Conservation (phyloP, 805 yeast genomes). For the Starmerella ratchasimensis region DNA sequence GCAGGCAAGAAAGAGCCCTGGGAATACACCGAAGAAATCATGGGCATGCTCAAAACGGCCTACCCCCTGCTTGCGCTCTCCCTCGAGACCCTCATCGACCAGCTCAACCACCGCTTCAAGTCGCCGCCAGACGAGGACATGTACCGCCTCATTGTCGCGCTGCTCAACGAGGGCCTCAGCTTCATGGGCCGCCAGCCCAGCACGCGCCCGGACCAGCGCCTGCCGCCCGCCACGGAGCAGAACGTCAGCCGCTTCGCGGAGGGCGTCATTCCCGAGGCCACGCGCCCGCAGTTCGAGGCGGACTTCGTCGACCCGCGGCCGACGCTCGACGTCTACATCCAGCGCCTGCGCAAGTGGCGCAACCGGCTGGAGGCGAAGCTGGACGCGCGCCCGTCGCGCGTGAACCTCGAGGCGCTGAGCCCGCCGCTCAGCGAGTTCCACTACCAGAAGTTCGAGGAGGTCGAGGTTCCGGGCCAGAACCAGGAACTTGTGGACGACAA, state of each 20-base stretch:
- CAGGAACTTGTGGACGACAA: constrained; percentile 76
- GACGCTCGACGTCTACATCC: constrained; percentile 72
- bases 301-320: constrained; percentile 84
- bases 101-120: constrained; percentile 84
- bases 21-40: constrained; percentile 85
- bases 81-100: constrained; percentile 88
- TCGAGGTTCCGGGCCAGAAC: constrained; percentile 95
- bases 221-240: constrained; percentile 84
- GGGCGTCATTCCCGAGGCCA: constrained; percentile 76
- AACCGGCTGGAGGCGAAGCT: constrained; percentile 82
- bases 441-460: constrained; percentile 94
- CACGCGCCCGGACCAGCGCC: constrained; percentile 74
- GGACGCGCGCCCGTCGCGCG: constrained; percentile 67
- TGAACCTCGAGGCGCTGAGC: constrained; percentile 77
- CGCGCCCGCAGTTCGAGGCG: constrained; percentile 76
- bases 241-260: constrained; percentile 83
- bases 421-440: constrained; percentile 96
- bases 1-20: constrained; percentile 47
- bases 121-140: constrained; percentile 93
- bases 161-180: constrained; percentile 85
- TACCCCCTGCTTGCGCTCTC: constrained; percentile 88
- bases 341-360: constrained; percentile 79
- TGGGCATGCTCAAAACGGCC: constrained; percentile 91
- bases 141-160: constrained; percentile 80
- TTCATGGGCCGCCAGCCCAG: constrained; percentile 73